Conservation (phyloP, 2,329 filamentous ascomycete genomes). For the Cryphonectria nitschkei region DNA sequence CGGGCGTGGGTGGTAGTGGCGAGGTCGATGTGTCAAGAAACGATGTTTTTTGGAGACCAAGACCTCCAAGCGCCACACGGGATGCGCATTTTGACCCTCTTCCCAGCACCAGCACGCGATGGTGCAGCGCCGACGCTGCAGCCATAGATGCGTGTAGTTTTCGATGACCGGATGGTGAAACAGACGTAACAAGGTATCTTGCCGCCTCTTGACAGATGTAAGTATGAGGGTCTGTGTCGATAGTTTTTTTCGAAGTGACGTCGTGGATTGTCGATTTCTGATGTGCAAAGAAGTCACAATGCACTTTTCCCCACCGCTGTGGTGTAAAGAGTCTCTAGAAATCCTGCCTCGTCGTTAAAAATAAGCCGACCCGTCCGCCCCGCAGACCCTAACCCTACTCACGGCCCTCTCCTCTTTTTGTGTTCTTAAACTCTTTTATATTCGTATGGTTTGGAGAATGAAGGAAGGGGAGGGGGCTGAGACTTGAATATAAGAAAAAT, state of each 20-base stretch:
- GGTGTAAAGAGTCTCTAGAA: neutral
- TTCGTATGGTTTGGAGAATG: neutral
- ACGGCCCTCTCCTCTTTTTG: neutral
- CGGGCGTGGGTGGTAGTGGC: neutral
- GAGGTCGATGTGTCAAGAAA: neutral
- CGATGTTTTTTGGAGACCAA: neutral
- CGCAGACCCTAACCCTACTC: conserved; percentile 3
- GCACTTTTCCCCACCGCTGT: neutral
- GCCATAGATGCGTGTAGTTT: neutral
- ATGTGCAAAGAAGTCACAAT: neutral
- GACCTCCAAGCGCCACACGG: neutral
- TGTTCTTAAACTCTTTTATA: neutral
- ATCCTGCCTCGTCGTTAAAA: neutral
- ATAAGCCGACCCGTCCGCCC: neutral
- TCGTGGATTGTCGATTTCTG: neutral
- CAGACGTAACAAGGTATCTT: neutral
- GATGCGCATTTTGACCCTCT: neutral
- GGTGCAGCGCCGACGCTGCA: neutral
- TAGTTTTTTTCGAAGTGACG: neutral
- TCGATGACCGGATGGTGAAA: neutral
- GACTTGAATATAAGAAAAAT: neutral
- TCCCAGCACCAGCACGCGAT: neutral
- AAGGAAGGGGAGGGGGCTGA: neutral
- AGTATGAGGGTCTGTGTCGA: neutral
- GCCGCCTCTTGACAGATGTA: neutral